phyloP scores from a whole-genome alignment of 1,284 basidiomycete genomes.

The Sutorius eximius region DNA sequence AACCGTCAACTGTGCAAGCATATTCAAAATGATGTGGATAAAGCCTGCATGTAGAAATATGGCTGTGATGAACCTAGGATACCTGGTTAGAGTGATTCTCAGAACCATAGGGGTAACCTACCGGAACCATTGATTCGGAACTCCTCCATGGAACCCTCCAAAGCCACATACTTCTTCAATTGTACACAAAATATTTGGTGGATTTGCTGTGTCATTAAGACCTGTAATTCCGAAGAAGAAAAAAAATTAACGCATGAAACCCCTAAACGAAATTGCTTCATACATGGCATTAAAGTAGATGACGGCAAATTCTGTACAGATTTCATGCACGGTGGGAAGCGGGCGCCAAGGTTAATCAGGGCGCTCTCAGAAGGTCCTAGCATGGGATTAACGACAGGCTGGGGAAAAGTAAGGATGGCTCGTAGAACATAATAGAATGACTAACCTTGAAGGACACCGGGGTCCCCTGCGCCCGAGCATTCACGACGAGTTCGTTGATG shows the following conservation, averaged over 20 bases:
- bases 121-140: constrained; percentile 87
- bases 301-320: constrained; percentile 59
- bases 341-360: constrained; percentile 87
- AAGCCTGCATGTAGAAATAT: constrained; percentile 94
- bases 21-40: constrained; percentile 85
- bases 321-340: constrained; percentile 92
- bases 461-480: constrained; percentile 70
- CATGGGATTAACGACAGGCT: constrained; percentile 89
- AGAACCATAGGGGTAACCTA: constrained; percentile 30
- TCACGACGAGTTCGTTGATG: constrained; percentile 78
- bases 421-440: background rate
- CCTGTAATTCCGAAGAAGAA: constrained; percentile 41
- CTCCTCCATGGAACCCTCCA: constrained; percentile 70
- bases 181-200: constrained; percentile 67
- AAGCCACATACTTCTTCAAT: constrained; percentile 87
- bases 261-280: constrained; percentile 19
- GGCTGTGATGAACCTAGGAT: constrained; percentile 72
- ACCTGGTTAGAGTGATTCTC: constrained; percentile 5
- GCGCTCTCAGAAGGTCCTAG: constrained; percentile 85
- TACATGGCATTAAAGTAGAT: constrained; percentile 65
- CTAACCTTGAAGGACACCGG: constrained; percentile 78
- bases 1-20: constrained; percentile 82
- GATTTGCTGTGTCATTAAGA: constrained; percentile 75
- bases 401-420: constrained; percentile 9
- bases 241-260: constrained; percentile 5